A percentile compares a stretch with the other conserved stretches of the same genome.
Conservation (phyloP, 345 rosid genomes). For the Populus euphratica region DNA sequence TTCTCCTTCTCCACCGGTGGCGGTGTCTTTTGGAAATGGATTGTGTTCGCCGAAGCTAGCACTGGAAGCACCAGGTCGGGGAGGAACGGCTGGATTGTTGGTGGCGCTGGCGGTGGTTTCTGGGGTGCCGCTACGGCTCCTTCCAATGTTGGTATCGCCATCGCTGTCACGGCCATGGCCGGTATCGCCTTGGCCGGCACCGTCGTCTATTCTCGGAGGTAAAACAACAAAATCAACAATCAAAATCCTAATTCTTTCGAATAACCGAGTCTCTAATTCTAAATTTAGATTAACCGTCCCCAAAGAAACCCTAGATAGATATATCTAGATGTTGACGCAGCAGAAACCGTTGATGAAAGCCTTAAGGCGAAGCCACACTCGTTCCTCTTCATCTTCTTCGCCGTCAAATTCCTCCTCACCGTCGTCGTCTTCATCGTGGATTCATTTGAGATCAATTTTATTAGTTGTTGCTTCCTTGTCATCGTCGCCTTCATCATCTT, state of each 20-base stretch:
- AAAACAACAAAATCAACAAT: conserved; percentile 1
- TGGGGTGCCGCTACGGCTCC: conserved; percentile 34
- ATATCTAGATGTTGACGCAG: conserved; percentile 38
- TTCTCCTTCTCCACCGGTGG: conserved; percentile 35
- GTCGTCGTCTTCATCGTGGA: conserved; percentile 52
- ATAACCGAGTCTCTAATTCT: neutral
- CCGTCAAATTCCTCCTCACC: conserved; percentile 24
- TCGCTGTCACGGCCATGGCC: conserved; percentile 71
- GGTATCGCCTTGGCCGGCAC: conserved; percentile 69
- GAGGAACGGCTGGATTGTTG: conserved; percentile 10
- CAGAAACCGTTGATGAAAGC: conserved; percentile 55
- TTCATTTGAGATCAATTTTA: conserved; percentile 60
- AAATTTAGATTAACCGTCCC: neutral
- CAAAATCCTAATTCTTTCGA: neutral
- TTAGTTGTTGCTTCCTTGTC: conserved; percentile 50
- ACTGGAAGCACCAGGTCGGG: conserved; percentile 30
- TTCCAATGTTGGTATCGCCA: conserved; percentile 55
- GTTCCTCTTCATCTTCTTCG: conserved; percentile 40
- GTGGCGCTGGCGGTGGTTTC: conserved; percentile 42
- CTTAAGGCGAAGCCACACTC: conserved; percentile 54
- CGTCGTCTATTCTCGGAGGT: conserved; percentile 62
- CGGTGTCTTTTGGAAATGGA: conserved; percentile 36
- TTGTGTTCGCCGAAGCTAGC: conserved; percentile 44
- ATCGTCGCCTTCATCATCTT: conserved; percentile 30
- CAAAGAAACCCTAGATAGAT: neutral